A percentile compares a stretch with the other conserved stretches of the same genome.
Evolutionary conservation across 169 alveolate genomes (phyloP).

Genomic region (Hammondia hammondi): DNA sequence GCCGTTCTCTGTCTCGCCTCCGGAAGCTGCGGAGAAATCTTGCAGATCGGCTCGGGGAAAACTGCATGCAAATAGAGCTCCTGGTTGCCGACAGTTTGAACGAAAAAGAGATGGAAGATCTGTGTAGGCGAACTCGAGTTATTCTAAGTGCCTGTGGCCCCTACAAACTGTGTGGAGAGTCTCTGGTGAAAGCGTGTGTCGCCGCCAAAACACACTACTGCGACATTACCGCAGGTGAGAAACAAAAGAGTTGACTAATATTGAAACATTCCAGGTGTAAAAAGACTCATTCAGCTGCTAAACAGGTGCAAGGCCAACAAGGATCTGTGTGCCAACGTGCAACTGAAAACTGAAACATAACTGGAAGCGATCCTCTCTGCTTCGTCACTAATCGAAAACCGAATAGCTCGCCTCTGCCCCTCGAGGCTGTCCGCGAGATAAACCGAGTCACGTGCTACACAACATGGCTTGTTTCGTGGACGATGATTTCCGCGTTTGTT

Average conservation of each 20-base stretch:
- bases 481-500: too few species aligned
- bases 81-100: background rate
- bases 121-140: conserved; percentile 12
- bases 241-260: background rate
- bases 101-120: background rate
- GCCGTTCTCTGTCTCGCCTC: background rate
- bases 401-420: too few species aligned
- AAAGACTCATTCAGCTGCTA: too few species aligned
- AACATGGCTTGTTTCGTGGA: too few species aligned
- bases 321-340: too few species aligned
- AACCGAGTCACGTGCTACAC: too few species aligned
- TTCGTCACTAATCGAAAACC: too few species aligned
- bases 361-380: too few species aligned
- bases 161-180: conserved; percentile 51
- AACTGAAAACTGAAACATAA: too few species aligned
- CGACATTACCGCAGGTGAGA: conserved; percentile 50
- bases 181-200: conserved; percentile 49
- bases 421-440: too few species aligned
- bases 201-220: conserved; percentile 58
- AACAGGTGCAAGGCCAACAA: too few species aligned
- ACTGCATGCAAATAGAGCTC: background rate
- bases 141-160: conserved; percentile 51
- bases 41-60: background rate
- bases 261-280: background rate
- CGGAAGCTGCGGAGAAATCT: background rate